Conservation (phyloP, 768 basidiomycete genomes). For the Termitomyces sp. region DNA sequence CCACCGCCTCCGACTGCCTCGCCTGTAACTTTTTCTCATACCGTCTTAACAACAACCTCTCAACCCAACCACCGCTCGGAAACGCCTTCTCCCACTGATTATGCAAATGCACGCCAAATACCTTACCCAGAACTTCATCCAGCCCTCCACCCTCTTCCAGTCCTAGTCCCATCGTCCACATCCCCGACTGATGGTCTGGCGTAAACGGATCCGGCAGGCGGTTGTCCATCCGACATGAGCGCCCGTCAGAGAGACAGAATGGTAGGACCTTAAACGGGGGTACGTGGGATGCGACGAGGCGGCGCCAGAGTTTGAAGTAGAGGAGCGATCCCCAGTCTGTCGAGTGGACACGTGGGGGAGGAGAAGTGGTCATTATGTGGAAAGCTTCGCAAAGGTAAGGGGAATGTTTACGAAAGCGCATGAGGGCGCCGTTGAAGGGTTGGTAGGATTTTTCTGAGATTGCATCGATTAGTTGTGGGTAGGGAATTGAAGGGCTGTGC, state of each 20-base stretch:
- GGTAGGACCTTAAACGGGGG: constrained; percentile 91
- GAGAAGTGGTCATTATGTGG: constrained; percentile 76
- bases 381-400: constrained; percentile 98
- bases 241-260: constrained; percentile 91
- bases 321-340: constrained; percentile 94
- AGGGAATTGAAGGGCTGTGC: constrained; percentile 16
- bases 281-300: constrained; percentile 64
- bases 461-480: neutral
- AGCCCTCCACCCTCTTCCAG: constrained; percentile 57
- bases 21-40: constrained; percentile 38
- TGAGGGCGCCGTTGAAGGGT: constrained; percentile 88
- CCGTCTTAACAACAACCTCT: constrained; percentile 61
- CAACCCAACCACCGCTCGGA: constrained; percentile 83
- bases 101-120: constrained; percentile 90
- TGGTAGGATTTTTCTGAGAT: constrained; percentile 35
- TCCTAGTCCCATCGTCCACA: constrained; percentile 64
- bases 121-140: constrained; percentile 55
- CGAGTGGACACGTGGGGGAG: constrained; percentile 67
- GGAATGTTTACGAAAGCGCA: constrained; percentile 87
- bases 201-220: constrained; percentile 89
- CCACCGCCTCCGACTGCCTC: neutral
- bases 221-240: constrained; percentile 89
- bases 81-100: constrained; percentile 94
- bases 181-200: constrained; percentile 43
- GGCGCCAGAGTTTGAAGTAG: constrained; percentile 87